Evolutionary conservation across 108 stramenopile species (phyloP).

Genomic region (Pseudonitzschia pungens): DNA sequence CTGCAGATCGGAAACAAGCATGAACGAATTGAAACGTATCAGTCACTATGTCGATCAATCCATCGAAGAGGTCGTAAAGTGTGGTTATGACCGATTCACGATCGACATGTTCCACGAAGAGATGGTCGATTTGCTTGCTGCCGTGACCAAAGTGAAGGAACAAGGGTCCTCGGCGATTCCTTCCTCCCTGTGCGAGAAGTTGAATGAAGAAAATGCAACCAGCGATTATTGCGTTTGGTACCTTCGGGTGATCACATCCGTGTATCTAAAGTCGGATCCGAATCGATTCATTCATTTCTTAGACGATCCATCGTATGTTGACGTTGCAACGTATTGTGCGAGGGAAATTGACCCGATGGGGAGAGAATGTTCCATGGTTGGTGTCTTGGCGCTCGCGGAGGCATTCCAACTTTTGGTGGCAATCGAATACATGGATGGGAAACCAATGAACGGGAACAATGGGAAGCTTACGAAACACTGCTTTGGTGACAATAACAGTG

Average conservation of each 20-base stretch:
- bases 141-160: conserved; percentile 29
- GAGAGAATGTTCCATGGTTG: conserved; percentile 73
- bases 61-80: conserved; percentile 19
- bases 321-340: conserved; percentile 64
- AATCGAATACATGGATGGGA: conserved; percentile 86
- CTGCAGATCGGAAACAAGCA: conserved; percentile 5
- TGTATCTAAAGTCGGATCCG: conserved; percentile 69
- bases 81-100: conserved; percentile 68
- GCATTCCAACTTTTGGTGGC: conserved; percentile 63
- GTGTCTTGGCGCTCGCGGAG: conserved; percentile 78
- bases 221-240: conserved; percentile 89
- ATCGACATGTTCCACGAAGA: conserved; percentile 79
- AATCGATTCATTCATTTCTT: conserved; percentile 71
- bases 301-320: conserved; percentile 33
- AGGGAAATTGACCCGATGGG: conserved; percentile 82
- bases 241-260: conserved; percentile 71
- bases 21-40: conserved; percentile 13
- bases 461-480: conserved; percentile 39
- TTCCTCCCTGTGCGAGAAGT: conserved; percentile 32
- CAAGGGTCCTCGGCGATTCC: background rate
- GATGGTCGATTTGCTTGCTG: conserved; percentile 58
- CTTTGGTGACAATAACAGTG: conserved; percentile 35
- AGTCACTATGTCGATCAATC: conserved; percentile 38
- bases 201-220: conserved; percentile 69
- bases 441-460: conserved; percentile 18